Evolutionary conservation across 164 flowering plant genomes (phyloP).

Genomic region (Umbellularia californica): DNA sequence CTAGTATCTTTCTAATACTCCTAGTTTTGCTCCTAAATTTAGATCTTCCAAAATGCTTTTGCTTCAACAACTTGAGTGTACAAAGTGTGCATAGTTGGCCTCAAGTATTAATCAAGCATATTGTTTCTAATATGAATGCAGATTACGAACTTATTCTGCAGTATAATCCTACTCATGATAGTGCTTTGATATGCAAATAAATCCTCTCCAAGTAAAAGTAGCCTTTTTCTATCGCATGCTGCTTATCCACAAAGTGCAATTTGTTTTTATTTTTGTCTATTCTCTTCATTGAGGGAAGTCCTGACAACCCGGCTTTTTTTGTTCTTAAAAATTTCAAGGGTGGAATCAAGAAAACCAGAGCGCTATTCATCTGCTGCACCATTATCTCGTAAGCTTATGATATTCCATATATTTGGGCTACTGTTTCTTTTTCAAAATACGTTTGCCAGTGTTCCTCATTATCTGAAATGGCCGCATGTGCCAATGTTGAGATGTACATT

Average conservation of each 20-base stretch:
- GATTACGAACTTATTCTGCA: no score
- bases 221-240: no score
- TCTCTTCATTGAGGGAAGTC: no score
- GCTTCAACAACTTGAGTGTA: no score
- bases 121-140: no score
- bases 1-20: no score
- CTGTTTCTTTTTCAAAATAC: neutral
- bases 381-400: conserved; percentile 56
- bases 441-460: neutral
- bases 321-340: conserved; percentile 39
- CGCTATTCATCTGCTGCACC: conserved; percentile 99
- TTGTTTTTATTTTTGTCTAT: neutral
- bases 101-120: no score
- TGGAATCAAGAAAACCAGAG: conserved; percentile 95
- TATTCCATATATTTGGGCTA: neutral
- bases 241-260: neutral
- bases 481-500: neutral
- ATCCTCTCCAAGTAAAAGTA: neutral
- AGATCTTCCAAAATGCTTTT: no score
- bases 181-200: neutral
- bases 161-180: no score
- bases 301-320: neutral
- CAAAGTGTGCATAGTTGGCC: no score
- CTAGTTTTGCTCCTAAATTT: no score
- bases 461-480: neutral